Conservation (phyloP, 2,329 filamentous ascomycete genomes). For the Curvularia verruculosa region DNA sequence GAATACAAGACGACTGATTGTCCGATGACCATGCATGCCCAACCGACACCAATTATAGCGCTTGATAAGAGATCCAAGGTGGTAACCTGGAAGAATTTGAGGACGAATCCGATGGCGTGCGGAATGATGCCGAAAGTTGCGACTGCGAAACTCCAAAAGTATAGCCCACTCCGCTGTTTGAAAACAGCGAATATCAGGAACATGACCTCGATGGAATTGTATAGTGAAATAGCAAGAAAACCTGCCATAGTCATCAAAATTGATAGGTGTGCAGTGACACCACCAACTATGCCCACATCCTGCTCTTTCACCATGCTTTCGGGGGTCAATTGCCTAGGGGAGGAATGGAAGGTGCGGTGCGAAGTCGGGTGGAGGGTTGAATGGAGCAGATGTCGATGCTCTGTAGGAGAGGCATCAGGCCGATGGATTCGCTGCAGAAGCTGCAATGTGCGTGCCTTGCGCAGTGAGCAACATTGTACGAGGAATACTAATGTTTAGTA, state of each 20-base stretch:
- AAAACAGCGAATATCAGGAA: slow-evolving; percentile 50
- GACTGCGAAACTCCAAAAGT: slow-evolving; percentile 55
- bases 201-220: slow-evolving; percentile 37
- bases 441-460: background rate
- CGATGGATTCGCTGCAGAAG: background rate
- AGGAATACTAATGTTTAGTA: background rate
- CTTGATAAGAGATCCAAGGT: slow-evolving; percentile 26
- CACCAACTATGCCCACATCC: slow-evolving; percentile 19
- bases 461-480: background rate
- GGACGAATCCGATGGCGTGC: slow-evolving; percentile 53
- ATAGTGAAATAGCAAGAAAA: slow-evolving; percentile 35
- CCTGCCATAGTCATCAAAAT: slow-evolving; percentile 27
- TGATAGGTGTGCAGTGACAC: slow-evolving; percentile 15
- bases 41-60: slow-evolving; percentile 40
- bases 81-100: slow-evolving; percentile 44
- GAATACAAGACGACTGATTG: slow-evolving; percentile 66
- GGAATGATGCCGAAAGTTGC: slow-evolving; percentile 51
- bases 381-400: background rate
- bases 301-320: slow-evolving; percentile 2
- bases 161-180: slow-evolving; percentile 52
- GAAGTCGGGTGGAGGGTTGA: background rate
- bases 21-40: slow-evolving; percentile 65
- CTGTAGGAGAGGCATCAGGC: background rate
- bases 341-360: background rate
- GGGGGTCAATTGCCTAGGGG: background rate